A percentile compares a stretch with the other conserved stretches of the same genome.
phyloP scores from a whole-genome alignment of 805 yeast genomes.

The Yamadazyma insecticola region DNA sequence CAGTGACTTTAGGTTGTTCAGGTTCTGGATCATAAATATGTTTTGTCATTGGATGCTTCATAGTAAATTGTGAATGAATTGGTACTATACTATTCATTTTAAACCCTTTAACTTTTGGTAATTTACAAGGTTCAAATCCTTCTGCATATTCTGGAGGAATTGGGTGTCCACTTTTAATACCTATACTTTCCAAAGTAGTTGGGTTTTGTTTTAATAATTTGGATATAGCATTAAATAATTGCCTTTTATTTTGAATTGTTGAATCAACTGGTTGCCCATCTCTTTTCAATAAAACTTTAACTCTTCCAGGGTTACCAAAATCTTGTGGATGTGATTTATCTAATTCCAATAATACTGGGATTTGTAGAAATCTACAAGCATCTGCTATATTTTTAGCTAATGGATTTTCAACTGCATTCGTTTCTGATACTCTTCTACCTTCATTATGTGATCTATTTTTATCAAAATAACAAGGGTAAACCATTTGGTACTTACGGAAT shows the following conservation, averaged over 20 bases:
- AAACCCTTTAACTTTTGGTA: conserved; percentile 83
- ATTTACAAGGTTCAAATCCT: conserved; percentile 49
- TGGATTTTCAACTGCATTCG: conserved; percentile 80
- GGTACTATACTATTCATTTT: conserved; percentile 86
- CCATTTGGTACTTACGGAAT: conserved; percentile 62
- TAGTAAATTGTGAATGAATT: conserved; percentile 70
- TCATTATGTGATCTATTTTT: conserved; percentile 64
- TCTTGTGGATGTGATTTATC: conserved; percentile 94
- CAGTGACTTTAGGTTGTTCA: conserved; percentile 33
- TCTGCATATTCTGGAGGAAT: conserved; percentile 57
- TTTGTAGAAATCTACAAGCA: conserved; percentile 47
- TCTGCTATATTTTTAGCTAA: conserved; percentile 78
- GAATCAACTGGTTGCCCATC: conserved; percentile 36
- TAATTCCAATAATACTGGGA: conserved; percentile 58
- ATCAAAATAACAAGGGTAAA: conserved; percentile 95
- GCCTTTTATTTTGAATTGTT: conserved; percentile 50
- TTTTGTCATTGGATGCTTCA: conserved; percentile 82
- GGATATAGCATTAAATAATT: conserved; percentile 56
- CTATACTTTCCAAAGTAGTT: conserved; percentile 59
- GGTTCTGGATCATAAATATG: conserved; percentile 56
- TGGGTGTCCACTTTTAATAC: conserved; percentile 47
- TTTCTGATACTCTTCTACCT: conserved; percentile 75
- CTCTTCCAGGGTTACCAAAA: conserved; percentile 97
- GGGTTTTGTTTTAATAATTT: conserved; percentile 62
- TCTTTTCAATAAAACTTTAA: conserved; percentile 65